Evolutionary conservation across 768 basidiomycete genomes (phyloP).

Genomic region (Coprinopsis cinerea): DNA sequence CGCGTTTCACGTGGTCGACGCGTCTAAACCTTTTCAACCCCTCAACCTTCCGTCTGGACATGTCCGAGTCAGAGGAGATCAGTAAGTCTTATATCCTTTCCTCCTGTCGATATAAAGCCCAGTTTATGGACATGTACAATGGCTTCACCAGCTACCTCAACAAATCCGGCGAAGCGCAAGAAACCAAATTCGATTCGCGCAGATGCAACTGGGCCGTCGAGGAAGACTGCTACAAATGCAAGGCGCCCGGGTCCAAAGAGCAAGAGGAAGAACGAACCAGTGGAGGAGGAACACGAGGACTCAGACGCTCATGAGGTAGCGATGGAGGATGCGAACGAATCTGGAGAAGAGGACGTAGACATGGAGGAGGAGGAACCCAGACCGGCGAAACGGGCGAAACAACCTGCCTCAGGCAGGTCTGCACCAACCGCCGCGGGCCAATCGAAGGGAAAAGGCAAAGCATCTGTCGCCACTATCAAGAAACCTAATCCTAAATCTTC

Average conservation of each 20-base stretch:
- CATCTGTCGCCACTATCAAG: conserved; percentile 7
- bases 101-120: neutral
- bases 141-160: no score
- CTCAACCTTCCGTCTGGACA: neutral
- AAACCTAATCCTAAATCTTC: no score
- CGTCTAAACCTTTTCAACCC: neutral
- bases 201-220: conserved; percentile 3
- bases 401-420: conserved; percentile 13
- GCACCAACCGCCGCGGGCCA: neutral
- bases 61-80: conserved; percentile 20
- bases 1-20: conserved; percentile 1
- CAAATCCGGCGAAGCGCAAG: conserved; percentile 7
- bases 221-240: conserved; percentile 3
- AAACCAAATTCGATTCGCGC: conserved; percentile 3
- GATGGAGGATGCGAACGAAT: conserved; percentile 13
- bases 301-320: conserved; percentile 12
- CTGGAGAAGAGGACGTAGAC: conserved; percentile 16
- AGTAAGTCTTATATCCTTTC: conserved; percentile 9
- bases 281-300: conserved; percentile 9
- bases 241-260: neutral
- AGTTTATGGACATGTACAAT: no score
- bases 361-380: conserved; percentile 13
- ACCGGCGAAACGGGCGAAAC: conserved; percentile 9
- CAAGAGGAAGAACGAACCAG: conserved; percentile 10
- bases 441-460: conserved; percentile 15